Evolutionary conservation across 208 protist species (phyloP).

Genomic region (Wallacemonas sp.): DNA sequence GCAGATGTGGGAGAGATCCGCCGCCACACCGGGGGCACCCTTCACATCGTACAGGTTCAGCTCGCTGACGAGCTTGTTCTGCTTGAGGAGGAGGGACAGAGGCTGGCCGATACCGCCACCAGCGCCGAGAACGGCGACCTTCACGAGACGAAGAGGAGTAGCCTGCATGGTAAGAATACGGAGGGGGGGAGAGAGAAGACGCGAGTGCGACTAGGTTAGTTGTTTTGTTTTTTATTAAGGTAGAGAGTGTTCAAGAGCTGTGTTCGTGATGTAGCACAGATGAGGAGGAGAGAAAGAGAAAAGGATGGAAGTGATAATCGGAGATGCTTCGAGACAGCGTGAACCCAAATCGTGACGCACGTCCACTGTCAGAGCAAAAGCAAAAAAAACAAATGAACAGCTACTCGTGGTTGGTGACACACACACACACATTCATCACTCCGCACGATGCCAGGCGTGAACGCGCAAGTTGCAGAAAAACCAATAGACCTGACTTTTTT

Average conservation of each 20-base stretch:
- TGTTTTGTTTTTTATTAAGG: not conserved
- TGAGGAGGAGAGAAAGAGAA: conserved; percentile 27
- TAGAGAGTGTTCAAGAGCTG: not conserved
- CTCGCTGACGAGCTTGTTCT: conserved; percentile 72
- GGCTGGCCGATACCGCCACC: conserved; percentile 90
- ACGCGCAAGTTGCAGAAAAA: too few relatives aligned
- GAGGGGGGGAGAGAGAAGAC: conserved; percentile 19
- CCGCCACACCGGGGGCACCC: conserved; percentile 91
- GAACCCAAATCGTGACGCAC: too few relatives aligned
- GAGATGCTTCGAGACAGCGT: too few relatives aligned
- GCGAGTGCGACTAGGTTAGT: not conserved
- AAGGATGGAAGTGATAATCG: not conserved
- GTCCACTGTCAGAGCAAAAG: not conserved
- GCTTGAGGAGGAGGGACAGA: conserved; percentile 85
- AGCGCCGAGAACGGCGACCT: conserved; percentile 88
- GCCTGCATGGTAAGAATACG: conserved; percentile 5
- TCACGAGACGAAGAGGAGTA: conserved; percentile 42
- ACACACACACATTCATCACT: not conserved
- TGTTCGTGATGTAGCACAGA: not conserved
- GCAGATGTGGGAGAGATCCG: conserved; percentile 92
- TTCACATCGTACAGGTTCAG: conserved; percentile 93
- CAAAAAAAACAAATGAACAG: not conserved
- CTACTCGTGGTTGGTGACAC: not conserved
- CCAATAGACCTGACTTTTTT: too few relatives aligned
- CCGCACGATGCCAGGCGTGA: not conserved